These are phyloP conservation scores for Aschersonia sp. DNA, from an alignment of 2,329 filamentous ascomycete genomes.

Conservation along the genomic window DNA sequence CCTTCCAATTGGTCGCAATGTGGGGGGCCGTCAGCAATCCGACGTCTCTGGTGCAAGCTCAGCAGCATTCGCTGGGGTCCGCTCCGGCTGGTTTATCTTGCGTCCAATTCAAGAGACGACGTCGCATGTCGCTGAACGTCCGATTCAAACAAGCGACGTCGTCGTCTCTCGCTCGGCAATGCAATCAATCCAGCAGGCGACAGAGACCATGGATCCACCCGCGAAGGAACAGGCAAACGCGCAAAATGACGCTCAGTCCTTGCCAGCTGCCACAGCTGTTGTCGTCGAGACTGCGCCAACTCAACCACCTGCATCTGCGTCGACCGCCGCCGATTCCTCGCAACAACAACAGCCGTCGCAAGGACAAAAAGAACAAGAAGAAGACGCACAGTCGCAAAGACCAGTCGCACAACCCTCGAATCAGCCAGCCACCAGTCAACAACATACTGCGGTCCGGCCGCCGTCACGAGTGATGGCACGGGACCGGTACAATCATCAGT, in stretches of 20 bases:
- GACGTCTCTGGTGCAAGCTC: not conserved
- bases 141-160: not conserved
- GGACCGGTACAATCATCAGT: constrained; percentile 46
- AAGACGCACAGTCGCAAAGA: not conserved
- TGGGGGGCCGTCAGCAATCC: not conserved
- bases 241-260: not conserved
- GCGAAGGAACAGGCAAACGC: not conserved
- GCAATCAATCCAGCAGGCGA: constrained; percentile 1
- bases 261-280: constrained; percentile 1
- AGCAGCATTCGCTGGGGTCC: not conserved
- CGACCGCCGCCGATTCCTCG: not conserved
- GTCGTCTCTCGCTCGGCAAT: not conserved
- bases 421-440: constrained; percentile 1
- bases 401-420: not conserved
- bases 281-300: not conserved
- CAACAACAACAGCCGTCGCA: not conserved
- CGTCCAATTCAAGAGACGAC: not conserved
- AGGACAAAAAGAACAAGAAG: not conserved
- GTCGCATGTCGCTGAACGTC: not conserved
- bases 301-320: not conserved
- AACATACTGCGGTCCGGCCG: constrained; percentile 9
- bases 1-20: constrained; percentile 3
- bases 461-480: constrained; percentile 20
- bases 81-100: not conserved
- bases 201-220: constrained; percentile 1